Evolutionary conservation across 2,329 filamentous ascomycete genomes (phyloP), one percentile per base, ranked within the genome.

Genomic region (Teratosphaeria destructans): DNA sequence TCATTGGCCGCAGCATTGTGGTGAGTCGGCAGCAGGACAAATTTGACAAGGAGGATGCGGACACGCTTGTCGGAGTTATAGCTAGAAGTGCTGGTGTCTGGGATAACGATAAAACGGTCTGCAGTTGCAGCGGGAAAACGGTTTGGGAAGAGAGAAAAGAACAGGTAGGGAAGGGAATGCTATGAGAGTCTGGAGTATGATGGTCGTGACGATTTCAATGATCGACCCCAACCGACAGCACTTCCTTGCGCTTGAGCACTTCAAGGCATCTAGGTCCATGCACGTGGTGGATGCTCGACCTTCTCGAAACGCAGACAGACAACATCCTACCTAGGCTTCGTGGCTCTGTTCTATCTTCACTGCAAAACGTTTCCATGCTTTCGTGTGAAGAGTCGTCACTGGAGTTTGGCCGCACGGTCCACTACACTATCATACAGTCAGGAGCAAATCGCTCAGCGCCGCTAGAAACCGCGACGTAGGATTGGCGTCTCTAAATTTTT

Each of bases 101-200:
- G 94, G 93, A 96, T 74, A 96, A 99, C 69, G 90, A 96, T 73
- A 99, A 97, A 82, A 96, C 89, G 54, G 93, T 99, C 5, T 99
- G 94, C 74, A 96, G 91, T 55, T 99, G 94, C 75, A 95, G 91
- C 43, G 94, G 94, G 3, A 97, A 97, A 84, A 97, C 92, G 59
- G 84, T 99, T 11, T 99, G 94, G 94, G 89, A 99, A 75, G 94
- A 99, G 80, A 85, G 94, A 67, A 86, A 87, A 75, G 92, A 96
- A 70, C 90, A 96, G 77, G 85, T 92, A 52, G 81, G 82, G 65
- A 92, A 90, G 77, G 94, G 94, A 2, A 97, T 99, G 90, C 77
- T 94, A 67, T 96, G 60, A 64, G 11, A 5, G 23, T 8, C 12
- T 47, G 32, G 19, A 12, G 19, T n/a, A n/a, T 19, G n/a, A 47